These are phyloP conservation scores for Fusarium bulbicola DNA, from an alignment of 2,329 filamentous ascomycete genomes.

Conservation along the genomic window DNA sequence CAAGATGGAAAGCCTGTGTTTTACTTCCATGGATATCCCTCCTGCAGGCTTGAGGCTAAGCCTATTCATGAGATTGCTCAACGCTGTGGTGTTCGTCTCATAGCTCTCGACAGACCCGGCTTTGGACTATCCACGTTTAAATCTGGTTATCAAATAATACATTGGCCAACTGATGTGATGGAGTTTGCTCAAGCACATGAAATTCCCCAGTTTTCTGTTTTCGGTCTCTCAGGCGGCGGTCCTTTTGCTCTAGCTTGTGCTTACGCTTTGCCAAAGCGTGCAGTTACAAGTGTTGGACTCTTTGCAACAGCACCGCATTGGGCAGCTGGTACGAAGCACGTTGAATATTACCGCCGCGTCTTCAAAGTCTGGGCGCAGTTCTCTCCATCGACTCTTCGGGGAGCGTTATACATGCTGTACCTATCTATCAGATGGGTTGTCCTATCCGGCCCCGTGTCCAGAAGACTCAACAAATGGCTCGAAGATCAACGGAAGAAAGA, in stretches of 20 bases:
- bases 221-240: conserved; percentile 49
- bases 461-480: conserved; percentile 22
- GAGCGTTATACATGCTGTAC: conserved; percentile 5
- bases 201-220: conserved; percentile 44
- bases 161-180: conserved; percentile 48
- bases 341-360: conserved; percentile 39
- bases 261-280: conserved; percentile 39
- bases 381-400: conserved; percentile 38
- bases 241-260: conserved; percentile 51
- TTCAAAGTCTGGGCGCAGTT: conserved; percentile 27
- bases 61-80: conserved; percentile 40
- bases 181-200: conserved; percentile 41
- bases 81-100: conserved; percentile 44
- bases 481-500: conserved; percentile 8
- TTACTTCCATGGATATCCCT: conserved; percentile 55
- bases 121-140: conserved; percentile 52
- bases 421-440: conserved; percentile 14
- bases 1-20: conserved; percentile 46
- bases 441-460: not conserved
- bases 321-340: conserved; percentile 44
- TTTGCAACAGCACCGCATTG: conserved; percentile 49
- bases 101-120: conserved; percentile 54
- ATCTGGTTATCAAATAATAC: conserved; percentile 43
- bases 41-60: conserved; percentile 51
- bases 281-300: conserved; percentile 49